A percentile compares a stretch with the other conserved stretches of the same genome.
These are phyloP conservation scores for Lyophyllum atratum DNA, from an alignment of 768 basidiomycete species.

Conservation along the genomic window DNA sequence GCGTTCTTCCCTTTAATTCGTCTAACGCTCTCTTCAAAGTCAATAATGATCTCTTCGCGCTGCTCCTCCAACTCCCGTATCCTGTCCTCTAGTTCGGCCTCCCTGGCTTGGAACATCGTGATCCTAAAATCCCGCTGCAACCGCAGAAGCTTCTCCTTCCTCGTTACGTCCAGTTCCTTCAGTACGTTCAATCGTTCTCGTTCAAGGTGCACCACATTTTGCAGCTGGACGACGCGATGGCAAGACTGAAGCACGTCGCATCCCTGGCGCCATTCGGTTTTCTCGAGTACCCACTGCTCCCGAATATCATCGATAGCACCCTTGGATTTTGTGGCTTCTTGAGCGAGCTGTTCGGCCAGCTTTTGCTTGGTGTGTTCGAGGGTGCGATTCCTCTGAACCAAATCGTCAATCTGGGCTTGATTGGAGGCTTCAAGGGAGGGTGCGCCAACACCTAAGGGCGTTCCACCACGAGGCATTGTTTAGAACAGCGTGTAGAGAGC, in stretches of 20 bases:
- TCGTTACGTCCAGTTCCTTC: conserved; percentile 52
- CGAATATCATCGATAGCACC: conserved; percentile 44
- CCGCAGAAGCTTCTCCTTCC: conserved; percentile 59
- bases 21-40: conserved; percentile 28
- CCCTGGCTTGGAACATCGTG: conserved; percentile 65
- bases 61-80: conserved; percentile 55
- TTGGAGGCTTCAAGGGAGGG: conserved; percentile 60
- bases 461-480: conserved; percentile 18
- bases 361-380: conserved; percentile 63
- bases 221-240: conserved; percentile 67
- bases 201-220: conserved; percentile 54
- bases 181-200: conserved; percentile 51
- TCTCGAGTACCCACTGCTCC: conserved; percentile 53
- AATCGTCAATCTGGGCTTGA: conserved; percentile 70
- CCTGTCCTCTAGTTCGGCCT: conserved; percentile 58
- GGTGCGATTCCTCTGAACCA: conserved; percentile 67
- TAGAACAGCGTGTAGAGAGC: background rate
- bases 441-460: conserved; percentile 24
- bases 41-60: conserved; percentile 28
- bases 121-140: conserved; percentile 69
- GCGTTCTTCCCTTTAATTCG: conserved; percentile 30
- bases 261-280: conserved; percentile 59
- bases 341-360: conserved; percentile 48
- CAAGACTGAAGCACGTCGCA: conserved; percentile 63
- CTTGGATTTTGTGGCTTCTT: conserved; percentile 44